These are phyloP conservation scores for Malus orientalis DNA, from an alignment of 306 rosid species.

Conservation along the genomic window DNA sequence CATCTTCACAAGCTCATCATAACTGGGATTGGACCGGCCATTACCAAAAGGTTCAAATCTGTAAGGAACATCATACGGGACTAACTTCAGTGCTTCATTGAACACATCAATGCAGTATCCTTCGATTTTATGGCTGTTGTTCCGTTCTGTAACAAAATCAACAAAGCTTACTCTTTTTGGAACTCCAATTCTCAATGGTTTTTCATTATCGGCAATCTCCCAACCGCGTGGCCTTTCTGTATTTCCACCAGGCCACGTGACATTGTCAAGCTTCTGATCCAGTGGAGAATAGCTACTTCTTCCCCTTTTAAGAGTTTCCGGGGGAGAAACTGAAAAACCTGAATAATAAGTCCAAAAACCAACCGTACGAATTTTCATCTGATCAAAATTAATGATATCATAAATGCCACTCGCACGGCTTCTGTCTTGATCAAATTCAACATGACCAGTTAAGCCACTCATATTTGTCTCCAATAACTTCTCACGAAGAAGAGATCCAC, in stretches of 20 bases:
- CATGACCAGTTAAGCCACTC: constrained; percentile 68
- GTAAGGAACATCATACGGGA: constrained; percentile 76
- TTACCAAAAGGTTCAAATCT: constrained; percentile 60
- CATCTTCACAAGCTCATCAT: constrained; percentile 55
- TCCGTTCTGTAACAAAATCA: constrained; percentile 62
- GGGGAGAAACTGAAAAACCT: constrained; percentile 64
- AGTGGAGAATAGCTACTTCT: constrained; percentile 12
- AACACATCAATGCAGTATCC: constrained; percentile 86
- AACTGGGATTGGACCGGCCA: constrained; percentile 70
- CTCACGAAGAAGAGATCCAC: constrained; percentile 51
- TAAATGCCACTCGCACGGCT: constrained; percentile 52
- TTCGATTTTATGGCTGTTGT: constrained; percentile 29
- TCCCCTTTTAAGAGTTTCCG: constrained; percentile 32
- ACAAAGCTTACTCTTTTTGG: constrained; percentile 82
- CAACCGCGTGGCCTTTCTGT: constrained; percentile 82
- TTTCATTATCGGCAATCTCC: constrained; percentile 65
- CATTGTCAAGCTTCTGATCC: constrained; percentile 57
- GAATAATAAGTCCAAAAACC: constrained; percentile 76
- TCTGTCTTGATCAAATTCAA: constrained; percentile 49
- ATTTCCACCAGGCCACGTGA: constrained; percentile 88
- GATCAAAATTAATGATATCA: constrained; percentile 66
- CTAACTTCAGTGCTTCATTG: constrained; percentile 47
- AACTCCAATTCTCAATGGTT: constrained; percentile 79
- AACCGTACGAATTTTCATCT: constrained; percentile 30
- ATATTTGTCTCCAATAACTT: constrained; percentile 49